Percentiles rank a stretch among this genome's conserved stretches.
Evolutionary conservation across 371 early-diverging fungal genomes (phyloP).

Genomic region (Syncephalastrum sp.): DNA sequence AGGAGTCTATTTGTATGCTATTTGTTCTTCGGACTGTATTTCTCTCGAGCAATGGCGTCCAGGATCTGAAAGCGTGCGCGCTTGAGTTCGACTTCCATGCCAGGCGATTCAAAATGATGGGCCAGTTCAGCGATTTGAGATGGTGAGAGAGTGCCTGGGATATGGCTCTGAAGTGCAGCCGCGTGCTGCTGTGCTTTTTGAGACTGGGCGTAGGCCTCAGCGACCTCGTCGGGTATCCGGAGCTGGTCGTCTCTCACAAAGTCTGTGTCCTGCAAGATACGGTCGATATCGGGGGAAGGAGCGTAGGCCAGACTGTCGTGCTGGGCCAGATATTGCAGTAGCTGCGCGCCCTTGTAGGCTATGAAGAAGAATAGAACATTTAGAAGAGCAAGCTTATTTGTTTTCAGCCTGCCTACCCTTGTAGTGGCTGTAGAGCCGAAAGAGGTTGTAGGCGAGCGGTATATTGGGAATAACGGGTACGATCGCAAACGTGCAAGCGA

Average conservation of each 20-base stretch:
- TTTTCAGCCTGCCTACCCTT: slow-evolving; percentile 43
- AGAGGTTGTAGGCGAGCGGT: slow-evolving; percentile 79
- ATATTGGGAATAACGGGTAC: slow-evolving; percentile 83
- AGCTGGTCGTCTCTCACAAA: slow-evolving; percentile 28
- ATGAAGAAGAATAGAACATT: neutral
- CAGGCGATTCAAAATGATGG: slow-evolving; percentile 26
- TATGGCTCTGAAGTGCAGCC: slow-evolving; percentile 20
- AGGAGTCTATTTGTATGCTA: neutral
- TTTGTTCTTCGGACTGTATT: neutral
- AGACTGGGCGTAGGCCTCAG: slow-evolving; percentile 14
- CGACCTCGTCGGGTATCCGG: slow-evolving; percentile 29
- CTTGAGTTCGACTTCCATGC: slow-evolving; percentile 39
- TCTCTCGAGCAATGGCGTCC: slow-evolving; percentile 19
- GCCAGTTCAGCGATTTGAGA: slow-evolving; percentile 25
- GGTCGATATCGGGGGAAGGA: slow-evolving; percentile 31
- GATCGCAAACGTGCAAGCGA: slow-evolving; percentile 68
- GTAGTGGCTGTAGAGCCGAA: slow-evolving; percentile 81
- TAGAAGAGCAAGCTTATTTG: too few relatives aligned
- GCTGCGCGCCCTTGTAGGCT: slow-evolving; percentile 68
- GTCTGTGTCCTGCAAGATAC: slow-evolving; percentile 12
- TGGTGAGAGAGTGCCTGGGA: slow-evolving; percentile 29
- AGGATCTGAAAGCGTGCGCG: slow-evolving; percentile 45
- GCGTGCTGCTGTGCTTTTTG: slow-evolving; percentile 20
- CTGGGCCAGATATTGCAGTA: slow-evolving; percentile 27
- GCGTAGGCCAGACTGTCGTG: slow-evolving; percentile 25